Evolutionary conservation across 2,329 filamentous ascomycete genomes (phyloP).

Genomic region (Penicillium sp.): DNA sequence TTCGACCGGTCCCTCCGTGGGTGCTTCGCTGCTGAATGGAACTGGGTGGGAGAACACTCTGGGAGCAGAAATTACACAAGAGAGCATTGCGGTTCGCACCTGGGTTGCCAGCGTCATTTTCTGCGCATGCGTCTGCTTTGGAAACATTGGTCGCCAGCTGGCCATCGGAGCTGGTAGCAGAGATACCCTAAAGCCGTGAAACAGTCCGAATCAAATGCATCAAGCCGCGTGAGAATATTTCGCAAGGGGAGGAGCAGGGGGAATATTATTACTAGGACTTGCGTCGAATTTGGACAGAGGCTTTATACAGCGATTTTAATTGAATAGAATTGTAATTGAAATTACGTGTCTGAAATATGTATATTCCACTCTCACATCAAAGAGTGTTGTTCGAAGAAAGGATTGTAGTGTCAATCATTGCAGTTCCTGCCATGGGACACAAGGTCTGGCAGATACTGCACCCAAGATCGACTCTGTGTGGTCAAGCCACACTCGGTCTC

Average conservation of each 20-base stretch:
- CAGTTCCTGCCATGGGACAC: conserved; percentile 56
- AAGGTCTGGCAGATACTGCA: conserved; percentile 57
- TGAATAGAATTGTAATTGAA: conserved; percentile 12
- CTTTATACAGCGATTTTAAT: conserved; percentile 6
- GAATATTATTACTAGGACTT: neutral
- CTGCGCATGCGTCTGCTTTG: conserved; percentile 93
- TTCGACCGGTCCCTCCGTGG: conserved; percentile 55
- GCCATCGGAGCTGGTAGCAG: conserved; percentile 52
- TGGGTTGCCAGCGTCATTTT: conserved; percentile 95
- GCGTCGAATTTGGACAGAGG: neutral
- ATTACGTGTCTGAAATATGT: neutral
- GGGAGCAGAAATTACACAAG: conserved; percentile 46
- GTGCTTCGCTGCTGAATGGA: conserved; percentile 32
- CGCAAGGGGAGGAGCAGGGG: neutral
- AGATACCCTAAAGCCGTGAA: conserved; percentile 27
- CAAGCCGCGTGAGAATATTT: neutral
- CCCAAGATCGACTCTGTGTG: conserved; percentile 58
- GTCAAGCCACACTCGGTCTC: conserved; percentile 48
- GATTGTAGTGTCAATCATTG: conserved; percentile 63
- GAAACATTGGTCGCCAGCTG: conserved; percentile 85
- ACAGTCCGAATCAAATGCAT: neutral
- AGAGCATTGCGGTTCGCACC: conserved; percentile 68
- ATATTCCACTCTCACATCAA: conserved; percentile 4
- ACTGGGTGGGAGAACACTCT: conserved; percentile 37
- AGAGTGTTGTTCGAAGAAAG: conserved; percentile 9